Evolutionary conservation across 2,329 filamentous ascomycete species (phyloP), one percentile per base, ranked within the genome.

Genomic region (Trichoderma afroharzianum): DNA sequence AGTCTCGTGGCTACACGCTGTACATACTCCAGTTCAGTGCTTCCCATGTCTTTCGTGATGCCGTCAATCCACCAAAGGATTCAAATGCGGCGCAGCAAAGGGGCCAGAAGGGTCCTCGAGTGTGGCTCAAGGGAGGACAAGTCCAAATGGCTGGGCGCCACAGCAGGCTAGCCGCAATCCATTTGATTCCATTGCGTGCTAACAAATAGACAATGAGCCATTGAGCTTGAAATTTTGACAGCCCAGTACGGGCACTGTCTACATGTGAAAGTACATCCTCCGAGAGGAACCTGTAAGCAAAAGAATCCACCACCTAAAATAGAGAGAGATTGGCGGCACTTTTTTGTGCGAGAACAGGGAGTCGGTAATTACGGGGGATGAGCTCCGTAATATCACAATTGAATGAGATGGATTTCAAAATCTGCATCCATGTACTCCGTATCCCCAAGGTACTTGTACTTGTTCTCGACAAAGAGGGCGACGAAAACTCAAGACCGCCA

Each of bases 81-180:
- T 21, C 47, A 53, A 24, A 24, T 70, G 68, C 61, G 58, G 68
- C 68, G 68, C 58, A 63, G 68, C 59, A 57, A 33, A 62, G 39
- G 55, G 69, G 62, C 32, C 57, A 71, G 55, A 62, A 71, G 28
- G 28, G 69, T 43, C 66, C 28, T 32, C 50, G 6, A 14, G 21
- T 71, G 69, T 71, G 63, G 69, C 69, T 61, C 62, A 61, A 47
- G 69, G 55, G 28, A 28, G 15, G 21, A 50, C 58, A 53, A 26
- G 39, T 5, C 21, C 24, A 39, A 32, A 21, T 62, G 53, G 67
- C 39, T 61, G 57, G 50, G 57, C 57, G 67, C 67, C 67, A 61
- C 57, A 53, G 30, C 28, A 8, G 33, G 21, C 67, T 36, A 69
- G 33, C 28, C n/a, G 5, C 47, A 14, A 53, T 53, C 47, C 47